Conservation (phyloP, 371 early-diverging fungal species). For the Haplosporangium sp. region DNA sequence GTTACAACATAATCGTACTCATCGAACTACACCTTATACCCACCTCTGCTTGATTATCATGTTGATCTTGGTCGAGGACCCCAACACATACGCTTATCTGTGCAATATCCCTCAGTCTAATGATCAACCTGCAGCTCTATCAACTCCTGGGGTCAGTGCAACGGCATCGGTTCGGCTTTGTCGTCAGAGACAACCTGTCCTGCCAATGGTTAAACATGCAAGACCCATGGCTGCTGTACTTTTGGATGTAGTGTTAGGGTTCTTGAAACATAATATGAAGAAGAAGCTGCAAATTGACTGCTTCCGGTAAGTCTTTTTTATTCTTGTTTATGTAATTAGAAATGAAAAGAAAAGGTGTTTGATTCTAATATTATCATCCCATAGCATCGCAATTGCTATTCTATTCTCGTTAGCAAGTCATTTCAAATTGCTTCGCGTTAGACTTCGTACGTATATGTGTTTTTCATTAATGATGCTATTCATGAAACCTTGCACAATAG, state of each 20-base stretch:
- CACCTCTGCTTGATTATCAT: constrained; percentile 59
- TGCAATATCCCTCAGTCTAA: constrained; percentile 44
- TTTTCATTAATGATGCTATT: neutral
- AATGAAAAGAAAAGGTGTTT: neutral
- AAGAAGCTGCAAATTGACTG: constrained; percentile 65
- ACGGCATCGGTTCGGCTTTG: constrained; percentile 33
- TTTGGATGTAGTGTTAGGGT: constrained; percentile 61
- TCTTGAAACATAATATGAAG: constrained; percentile 65
- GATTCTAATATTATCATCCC: neutral
- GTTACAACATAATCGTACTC: constrained; percentile 63
- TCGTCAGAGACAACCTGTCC: constrained; percentile 59
- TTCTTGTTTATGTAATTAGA: neutral
- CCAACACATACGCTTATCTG: constrained; percentile 27
- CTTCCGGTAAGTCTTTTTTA: constrained; percentile 57
- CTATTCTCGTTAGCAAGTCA: constrained; percentile 59
- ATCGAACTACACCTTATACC: constrained; percentile 60
- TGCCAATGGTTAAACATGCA: constrained; percentile 61
- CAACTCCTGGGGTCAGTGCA: neutral
- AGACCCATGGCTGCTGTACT: constrained; percentile 58
- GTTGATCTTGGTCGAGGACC: constrained; percentile 59
- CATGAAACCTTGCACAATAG: too few relatives aligned
- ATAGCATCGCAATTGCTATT: constrained; percentile 58
- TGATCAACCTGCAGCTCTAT: constrained; percentile 10
- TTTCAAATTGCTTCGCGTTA: constrained; percentile 58
- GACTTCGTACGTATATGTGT: constrained; percentile 55